Conservation (phyloP, 352 stramenopile genomes). For the Phytophthora niederhauseri region DNA sequence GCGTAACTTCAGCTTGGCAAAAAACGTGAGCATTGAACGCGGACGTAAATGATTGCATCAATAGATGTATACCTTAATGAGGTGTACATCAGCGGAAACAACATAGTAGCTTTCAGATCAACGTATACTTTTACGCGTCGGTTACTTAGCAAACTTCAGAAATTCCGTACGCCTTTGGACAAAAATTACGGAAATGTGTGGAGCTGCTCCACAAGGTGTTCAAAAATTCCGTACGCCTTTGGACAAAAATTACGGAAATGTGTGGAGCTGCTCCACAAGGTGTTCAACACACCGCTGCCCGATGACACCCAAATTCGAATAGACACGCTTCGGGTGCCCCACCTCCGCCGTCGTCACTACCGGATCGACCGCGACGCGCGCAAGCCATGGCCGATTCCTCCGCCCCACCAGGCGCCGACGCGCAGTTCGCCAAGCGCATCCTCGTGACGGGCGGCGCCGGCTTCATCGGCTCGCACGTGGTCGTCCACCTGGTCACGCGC, state of each 20-base stretch:
- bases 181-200: too few species aligned
- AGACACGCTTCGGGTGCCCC: background rate
- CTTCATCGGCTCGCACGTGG: constrained; percentile 97
- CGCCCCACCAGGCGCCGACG: background rate
- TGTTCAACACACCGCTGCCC: constrained; percentile 22
- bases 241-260: too few species aligned
- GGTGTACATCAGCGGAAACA: too few species aligned
- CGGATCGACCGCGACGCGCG: background rate
- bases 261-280: too few species aligned
- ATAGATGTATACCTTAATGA: too few species aligned
- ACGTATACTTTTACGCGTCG: too few species aligned
- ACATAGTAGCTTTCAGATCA: too few species aligned
- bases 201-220: background rate
- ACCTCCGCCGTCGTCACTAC: constrained; percentile 5
- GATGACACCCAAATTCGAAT: constrained; percentile 19
- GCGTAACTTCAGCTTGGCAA: constrained; percentile 17
- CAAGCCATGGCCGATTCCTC: constrained; percentile 12
- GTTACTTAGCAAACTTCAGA: too few species aligned
- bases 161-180: too few species aligned
- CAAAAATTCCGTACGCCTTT: too few species aligned
- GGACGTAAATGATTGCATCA: too few species aligned
- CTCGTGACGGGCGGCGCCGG: constrained; percentile 97
- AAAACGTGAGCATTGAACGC: constrained; percentile 4
- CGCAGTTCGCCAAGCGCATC: constrained; percentile 89
- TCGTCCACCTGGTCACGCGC: constrained; percentile 96